Evolutionary conservation across 257 asterid genomes (phyloP), one percentile per base, ranked within the genome.

Genomic region (Fraxinus excelsior): DNA sequence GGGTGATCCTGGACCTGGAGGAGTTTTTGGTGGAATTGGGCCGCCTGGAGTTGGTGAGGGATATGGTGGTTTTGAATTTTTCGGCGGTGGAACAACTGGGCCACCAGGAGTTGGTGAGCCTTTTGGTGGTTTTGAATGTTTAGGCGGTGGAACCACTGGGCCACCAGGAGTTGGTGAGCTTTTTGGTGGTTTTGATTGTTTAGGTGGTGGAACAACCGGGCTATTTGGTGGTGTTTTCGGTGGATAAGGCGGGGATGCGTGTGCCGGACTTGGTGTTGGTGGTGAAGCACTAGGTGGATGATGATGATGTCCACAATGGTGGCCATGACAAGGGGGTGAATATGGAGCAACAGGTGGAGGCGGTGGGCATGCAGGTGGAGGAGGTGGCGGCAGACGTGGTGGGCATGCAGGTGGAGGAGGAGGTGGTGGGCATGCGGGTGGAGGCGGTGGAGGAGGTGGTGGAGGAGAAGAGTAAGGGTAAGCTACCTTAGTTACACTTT

Each of bases 381-480:
- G 80, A 25, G 71, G 73, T 0, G 86, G n/a, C n/a, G n/a, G n/a
- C n/a, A n/a, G n/a, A n/a, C n/a, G 71, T 4, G 85, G 76, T 7
- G 82, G 56, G 2, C 16, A 42, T 34, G 70, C 32, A 1, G 77
- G 72, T 0, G 77, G 79, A 3, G 73, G 71, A 1, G 81, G 81
- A 0, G 83, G 83, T 0, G 82, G 71, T 8, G 73, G 60, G 0
- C 44, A n/a, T 40, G 46, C 46, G 2, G n/a, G n/a, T n/a, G n/a
- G n/a, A n/a, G n/a, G n/a, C n/a, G n/a, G n/a, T n/a, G n/a, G n/a
- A n/a, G n/a, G 23, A 28, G 78, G 79, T n/a, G 86, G 86, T 6
- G 86, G 85, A 64, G 87, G 87, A 77, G 85, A 82, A 44, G 60
- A 74, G 82, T 85, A 87, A 3, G 86, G 87, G 76, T 85, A 87